phyloP scores from a whole-genome alignment of 139 green algal species.

The Tetraselmis chui region DNA sequence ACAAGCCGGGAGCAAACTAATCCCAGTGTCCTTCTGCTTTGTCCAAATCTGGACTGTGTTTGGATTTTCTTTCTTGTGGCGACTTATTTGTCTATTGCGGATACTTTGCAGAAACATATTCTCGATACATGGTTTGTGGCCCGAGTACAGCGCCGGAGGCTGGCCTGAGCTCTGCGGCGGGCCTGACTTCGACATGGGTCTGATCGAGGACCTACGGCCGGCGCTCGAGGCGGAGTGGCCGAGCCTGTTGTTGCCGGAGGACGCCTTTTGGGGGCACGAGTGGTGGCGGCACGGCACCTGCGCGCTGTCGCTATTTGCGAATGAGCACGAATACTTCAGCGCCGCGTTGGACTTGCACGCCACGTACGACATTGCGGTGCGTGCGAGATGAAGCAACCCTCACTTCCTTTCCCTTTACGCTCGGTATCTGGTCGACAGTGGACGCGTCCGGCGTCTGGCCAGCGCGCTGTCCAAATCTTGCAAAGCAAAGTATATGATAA shows the following conservation, averaged over 20 bases:
- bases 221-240: conserved; percentile 20
- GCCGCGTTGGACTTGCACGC: conserved; percentile 37
- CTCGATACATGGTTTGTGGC: conserved; percentile 72
- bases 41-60: not conserved
- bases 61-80: not conserved
- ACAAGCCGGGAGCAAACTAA: too few species aligned
- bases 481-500: not conserved
- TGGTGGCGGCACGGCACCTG: conserved; percentile 62
- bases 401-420: not conserved
- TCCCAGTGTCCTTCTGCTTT: not conserved
- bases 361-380: conserved; percentile 37
- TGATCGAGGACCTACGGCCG: conserved; percentile 22
- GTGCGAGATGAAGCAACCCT: not conserved
- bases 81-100: not conserved
- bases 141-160: conserved; percentile 48
- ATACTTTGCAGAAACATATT: conserved; percentile 26
- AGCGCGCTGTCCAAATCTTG: too few species aligned
- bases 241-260: conserved; percentile 1
- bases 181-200: conserved; percentile 1
- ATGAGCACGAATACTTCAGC: conserved; percentile 43
- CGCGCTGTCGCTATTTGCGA: conserved; percentile 29
- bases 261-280: conserved; percentile 48
- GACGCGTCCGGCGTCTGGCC: too few species aligned
- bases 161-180: conserved; percentile 47
- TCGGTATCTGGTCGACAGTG: too few species aligned